Conservation (phyloP, 306 rosid species). For the Dryas alaskensis region DNA sequence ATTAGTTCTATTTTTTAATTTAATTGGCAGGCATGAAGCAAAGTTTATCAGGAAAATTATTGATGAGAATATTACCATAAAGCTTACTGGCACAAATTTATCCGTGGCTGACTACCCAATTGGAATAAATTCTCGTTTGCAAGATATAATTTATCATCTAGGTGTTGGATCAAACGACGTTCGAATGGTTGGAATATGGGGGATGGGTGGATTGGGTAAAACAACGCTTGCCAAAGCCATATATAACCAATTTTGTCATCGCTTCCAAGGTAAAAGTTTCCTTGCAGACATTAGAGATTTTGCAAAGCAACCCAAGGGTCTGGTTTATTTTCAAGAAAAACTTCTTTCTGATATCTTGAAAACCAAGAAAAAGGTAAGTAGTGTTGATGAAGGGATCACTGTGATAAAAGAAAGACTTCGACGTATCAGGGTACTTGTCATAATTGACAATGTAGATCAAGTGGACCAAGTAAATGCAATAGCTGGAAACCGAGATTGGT, state of each 20-base stretch:
- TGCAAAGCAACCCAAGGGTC: background rate
- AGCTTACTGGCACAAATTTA: too few species aligned
- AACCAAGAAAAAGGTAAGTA: background rate
- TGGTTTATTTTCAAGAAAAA: constrained; percentile 10
- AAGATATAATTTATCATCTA: background rate
- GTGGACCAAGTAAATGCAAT: background rate
- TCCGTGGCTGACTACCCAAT: too few species aligned
- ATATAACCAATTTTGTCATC: constrained; percentile 13
- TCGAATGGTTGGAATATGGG: constrained; percentile 4
- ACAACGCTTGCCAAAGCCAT: constrained; percentile 29
- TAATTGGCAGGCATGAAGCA: background rate
- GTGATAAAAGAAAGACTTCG: background rate
- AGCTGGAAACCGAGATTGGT: background rate
- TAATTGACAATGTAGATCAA: constrained; percentile 16
- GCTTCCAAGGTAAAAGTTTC: constrained; percentile 18
- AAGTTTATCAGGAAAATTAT: background rate
- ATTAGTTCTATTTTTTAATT: too few species aligned
- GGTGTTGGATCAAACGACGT: background rate
- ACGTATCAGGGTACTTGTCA: constrained; percentile 5
- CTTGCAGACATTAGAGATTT: constrained; percentile 11
- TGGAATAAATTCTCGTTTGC: background rate
- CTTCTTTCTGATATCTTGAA: constrained; percentile 11
- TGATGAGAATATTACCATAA: background rate
- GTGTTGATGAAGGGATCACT: background rate
- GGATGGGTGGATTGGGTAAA: constrained; percentile 31